phyloP scores from a whole-genome alignment of 345 rosid species.

The Heritiera fomes region DNA sequence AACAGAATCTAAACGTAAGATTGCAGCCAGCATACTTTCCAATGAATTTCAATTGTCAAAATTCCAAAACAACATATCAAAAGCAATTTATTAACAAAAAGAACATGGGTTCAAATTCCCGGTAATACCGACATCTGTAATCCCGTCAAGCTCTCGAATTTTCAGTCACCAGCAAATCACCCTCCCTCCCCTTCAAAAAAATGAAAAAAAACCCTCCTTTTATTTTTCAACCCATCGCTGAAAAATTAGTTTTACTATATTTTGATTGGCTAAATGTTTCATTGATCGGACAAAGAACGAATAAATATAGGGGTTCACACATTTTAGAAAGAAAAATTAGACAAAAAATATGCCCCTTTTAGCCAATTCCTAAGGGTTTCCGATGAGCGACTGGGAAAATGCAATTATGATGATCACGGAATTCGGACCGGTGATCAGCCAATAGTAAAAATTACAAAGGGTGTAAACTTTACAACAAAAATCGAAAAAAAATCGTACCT shows the following conservation, averaged over 20 bases:
- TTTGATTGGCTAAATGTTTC: not conserved
- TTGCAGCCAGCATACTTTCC: too few relatives aligned
- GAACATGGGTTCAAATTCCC: not conserved
- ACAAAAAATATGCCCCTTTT: not conserved
- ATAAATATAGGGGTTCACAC: not conserved
- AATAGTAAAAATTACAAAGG: not conserved
- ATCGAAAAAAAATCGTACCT: conserved; percentile 7
- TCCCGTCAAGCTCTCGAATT: not conserved
- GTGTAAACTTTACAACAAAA: not conserved
- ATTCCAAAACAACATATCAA: not conserved
- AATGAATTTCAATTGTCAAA: not conserved
- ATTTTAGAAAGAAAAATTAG: not conserved
- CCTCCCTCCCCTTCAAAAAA: not conserved
- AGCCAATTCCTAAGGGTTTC: conserved; percentile 1
- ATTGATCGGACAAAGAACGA: not conserved
- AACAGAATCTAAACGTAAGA: not conserved
- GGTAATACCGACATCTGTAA: not conserved
- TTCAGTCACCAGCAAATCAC: not conserved
- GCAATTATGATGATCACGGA: not conserved
- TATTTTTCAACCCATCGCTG: not conserved
- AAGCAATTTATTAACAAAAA: not conserved
- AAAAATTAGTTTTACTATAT: not conserved
- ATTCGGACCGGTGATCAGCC: not conserved
- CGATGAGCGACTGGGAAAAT: not conserved
- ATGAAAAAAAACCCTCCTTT: not conserved